Evolutionary conservation across 1,284 basidiomycete species (phyloP).

Genomic region (Boletus semigastroideus): DNA sequence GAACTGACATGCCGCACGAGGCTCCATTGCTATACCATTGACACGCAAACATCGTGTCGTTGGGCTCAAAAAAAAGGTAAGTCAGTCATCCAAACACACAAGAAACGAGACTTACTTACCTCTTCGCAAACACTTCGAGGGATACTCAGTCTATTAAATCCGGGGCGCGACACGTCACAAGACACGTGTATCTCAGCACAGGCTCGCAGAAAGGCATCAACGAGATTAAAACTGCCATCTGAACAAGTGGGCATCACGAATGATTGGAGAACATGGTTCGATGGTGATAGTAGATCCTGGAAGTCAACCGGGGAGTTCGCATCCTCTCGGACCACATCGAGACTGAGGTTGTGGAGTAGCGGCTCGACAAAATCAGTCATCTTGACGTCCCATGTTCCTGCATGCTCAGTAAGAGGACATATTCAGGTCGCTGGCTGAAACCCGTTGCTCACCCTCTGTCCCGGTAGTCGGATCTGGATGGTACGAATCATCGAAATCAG

Average conservation of each 20-base stretch:
- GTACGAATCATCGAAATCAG: neutral
- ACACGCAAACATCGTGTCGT: neutral
- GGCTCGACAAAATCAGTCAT: neutral
- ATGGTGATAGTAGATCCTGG: too few relatives aligned
- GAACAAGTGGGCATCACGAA: neutral
- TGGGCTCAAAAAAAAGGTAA: neutral
- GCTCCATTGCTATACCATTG: slow-evolving; percentile 11
- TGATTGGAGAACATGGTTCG: neutral
- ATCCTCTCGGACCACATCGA: neutral
- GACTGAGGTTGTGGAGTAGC: neutral
- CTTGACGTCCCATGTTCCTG: neutral
- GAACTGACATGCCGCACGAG: slow-evolving; percentile 4
- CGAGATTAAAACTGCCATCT: neutral
- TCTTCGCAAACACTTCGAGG: neutral
- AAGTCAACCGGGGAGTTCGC: neutral
- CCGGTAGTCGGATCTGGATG: neutral
- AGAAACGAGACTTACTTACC: slow-evolving; percentile 2
- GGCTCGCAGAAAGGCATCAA: neutral
- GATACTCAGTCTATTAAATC: neutral
- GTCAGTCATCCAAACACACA: neutral
- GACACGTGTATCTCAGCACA: neutral
- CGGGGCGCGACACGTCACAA: neutral
- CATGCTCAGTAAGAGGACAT: neutral
- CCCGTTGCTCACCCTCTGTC: slow-evolving; percentile 8
- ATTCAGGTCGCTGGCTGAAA: neutral